Evolutionary conservation across 441 rosid species (phyloP).

Genomic region (Pelargonium myrrhifolium): DNA sequence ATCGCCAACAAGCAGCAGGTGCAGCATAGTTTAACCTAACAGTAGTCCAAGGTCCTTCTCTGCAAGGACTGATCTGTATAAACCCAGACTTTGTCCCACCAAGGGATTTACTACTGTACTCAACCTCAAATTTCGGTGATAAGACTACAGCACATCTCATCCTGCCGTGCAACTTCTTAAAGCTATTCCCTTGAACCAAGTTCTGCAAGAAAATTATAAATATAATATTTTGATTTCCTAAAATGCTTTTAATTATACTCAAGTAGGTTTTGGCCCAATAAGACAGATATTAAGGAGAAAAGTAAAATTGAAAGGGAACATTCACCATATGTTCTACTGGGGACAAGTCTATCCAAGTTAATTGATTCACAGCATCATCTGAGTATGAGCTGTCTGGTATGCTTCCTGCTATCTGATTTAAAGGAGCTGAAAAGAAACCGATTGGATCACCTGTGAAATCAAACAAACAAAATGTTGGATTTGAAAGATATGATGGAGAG

Average conservation of each 20-base stretch:
- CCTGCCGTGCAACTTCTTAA: conserved; percentile 42
- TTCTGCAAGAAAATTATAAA: conserved; percentile 39
- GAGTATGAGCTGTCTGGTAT: conserved; percentile 36
- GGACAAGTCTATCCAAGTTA: conserved; percentile 65
- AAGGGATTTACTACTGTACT: conserved; percentile 32
- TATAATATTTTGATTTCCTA: conserved; percentile 11
- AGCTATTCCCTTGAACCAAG: conserved; percentile 31
- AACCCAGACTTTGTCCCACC: conserved; percentile 57
- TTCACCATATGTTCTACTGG: conserved; percentile 47
- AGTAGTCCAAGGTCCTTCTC: conserved; percentile 94
- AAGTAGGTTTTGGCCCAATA: background rate
- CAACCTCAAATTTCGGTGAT: conserved; percentile 47
- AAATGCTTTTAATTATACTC: conserved; percentile 5
- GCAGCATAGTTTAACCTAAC: conserved; percentile 94
- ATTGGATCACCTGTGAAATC: conserved; percentile 61
- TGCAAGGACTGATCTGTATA: conserved; percentile 89
- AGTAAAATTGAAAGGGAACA: conserved; percentile 12
- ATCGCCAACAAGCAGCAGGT: conserved; percentile 94
- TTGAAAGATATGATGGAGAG: background rate
- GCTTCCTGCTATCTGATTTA: conserved; percentile 51
- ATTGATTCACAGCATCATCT: conserved; percentile 42
- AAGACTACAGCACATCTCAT: conserved; percentile 67
- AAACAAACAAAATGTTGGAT: conserved; percentile 8
- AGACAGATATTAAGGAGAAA: background rate
- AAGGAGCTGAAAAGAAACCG: conserved; percentile 70